Conservation (phyloP, 345 rosid genomes). For the Linum lewisii region DNA sequence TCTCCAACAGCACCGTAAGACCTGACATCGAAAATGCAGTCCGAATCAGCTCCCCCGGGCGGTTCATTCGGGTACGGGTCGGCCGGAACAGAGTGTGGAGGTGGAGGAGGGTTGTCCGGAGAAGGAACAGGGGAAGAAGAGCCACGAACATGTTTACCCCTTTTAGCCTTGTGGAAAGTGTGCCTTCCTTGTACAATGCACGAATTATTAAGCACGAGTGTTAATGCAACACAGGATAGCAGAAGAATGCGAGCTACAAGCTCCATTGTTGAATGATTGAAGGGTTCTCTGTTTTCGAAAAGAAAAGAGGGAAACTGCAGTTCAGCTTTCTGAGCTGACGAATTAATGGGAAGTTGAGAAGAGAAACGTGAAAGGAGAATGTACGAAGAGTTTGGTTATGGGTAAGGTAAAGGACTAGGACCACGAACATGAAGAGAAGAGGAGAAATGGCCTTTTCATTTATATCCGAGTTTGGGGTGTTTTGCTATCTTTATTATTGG, state of each 20-base stretch:
- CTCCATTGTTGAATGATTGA: conserved; percentile 17
- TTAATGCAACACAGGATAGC: conserved; percentile 14
- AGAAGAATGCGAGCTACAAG: conserved; percentile 12
- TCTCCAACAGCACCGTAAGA: conserved; percentile 80
- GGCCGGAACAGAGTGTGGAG: conserved; percentile 33
- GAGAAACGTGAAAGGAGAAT: background rate
- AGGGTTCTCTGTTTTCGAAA: no score
- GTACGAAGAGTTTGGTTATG: background rate
- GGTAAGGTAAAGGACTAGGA: background rate
- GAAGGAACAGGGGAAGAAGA: conserved; percentile 26
- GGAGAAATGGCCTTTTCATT: conserved; percentile 14
- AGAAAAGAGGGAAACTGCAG: background rate
- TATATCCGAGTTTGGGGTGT: conserved; percentile 21
- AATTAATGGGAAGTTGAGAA: background rate
- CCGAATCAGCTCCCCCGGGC: conserved; percentile 24
- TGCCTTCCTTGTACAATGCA: conserved; percentile 48
- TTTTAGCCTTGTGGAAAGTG: conserved; percentile 53
- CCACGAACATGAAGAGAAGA: background rate
- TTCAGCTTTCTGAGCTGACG: conserved; percentile 3
- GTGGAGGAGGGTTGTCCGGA: conserved; percentile 5
- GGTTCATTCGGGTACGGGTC: conserved; percentile 50
- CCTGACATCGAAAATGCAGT: conserved; percentile 52
- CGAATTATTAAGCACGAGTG: conserved; percentile 19
- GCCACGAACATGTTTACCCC: conserved; percentile 18
- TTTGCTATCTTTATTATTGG: background rate